Base-by-base conservation (phyloP, 371 early-diverging fungal species). In the Mycotypha africana region DNA sequence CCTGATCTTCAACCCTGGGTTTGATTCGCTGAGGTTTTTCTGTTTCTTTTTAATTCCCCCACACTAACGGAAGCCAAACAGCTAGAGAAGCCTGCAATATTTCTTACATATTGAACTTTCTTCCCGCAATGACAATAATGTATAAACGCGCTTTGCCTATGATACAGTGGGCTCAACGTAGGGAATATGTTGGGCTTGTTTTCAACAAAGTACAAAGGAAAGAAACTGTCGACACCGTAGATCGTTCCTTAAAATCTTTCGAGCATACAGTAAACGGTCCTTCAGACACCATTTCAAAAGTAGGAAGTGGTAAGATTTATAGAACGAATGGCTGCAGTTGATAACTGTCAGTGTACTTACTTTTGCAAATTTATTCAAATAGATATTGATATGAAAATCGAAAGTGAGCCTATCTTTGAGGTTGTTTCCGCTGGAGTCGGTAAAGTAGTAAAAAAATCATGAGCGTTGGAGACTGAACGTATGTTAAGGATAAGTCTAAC, bases 321-420 rank as follows among this genome's bases (percentile, higher is more conserved):
- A 41, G 8, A 37, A 33, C 12, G 11, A 24, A 34, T 33, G n/a
- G n/a, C n/a, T 11, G 15, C 16, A n/a, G 14, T n/a, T 28, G 19
- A 17, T 2, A 31, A 20, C 20, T 7, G 11, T n/a, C n/a, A 4
- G 19, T 34, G 14, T 30, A 16, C 28, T 41, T n/a, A n/a, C n/a
- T n/a, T n/a, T n/a, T n/a, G n/a, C n/a, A n/a, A n/a, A n/a, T n/a
- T n/a, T n/a, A n/a, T n/a, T n/a, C n/a, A n/a, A 28, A 51, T 65
- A 59, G 78, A 70, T 44, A 49, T 52, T 30, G 59, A 65, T 9
- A 54, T 62, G 33, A 63, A 67, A 45, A 75, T 66, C 53, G 64
- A 70, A 45, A 65, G 70, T 23, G 79, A 80, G 46, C 76, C 83
- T 32, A 71, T 62, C 24, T 82, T 82, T 61, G 75, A 79, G 46